These are phyloP conservation scores for Leptographium radiaticola DNA, from an alignment of 2,329 filamentous ascomycete species.

Conservation along the genomic window DNA sequence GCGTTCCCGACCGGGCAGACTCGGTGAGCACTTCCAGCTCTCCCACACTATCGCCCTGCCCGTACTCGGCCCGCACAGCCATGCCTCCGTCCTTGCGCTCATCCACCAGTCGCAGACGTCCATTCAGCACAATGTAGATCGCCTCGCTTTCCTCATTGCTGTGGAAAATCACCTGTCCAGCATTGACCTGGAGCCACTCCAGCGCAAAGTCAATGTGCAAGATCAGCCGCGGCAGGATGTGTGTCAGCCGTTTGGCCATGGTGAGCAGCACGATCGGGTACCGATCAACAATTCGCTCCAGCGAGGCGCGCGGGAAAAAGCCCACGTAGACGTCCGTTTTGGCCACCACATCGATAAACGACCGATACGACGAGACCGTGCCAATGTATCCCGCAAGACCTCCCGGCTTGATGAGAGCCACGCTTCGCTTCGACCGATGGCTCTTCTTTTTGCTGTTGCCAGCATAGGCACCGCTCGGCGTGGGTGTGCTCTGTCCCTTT, in stretches of 20 bases:
- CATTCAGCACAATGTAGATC: conserved; percentile 95
- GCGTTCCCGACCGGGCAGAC: conserved; percentile 73
- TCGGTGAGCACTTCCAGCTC: conserved; percentile 96
- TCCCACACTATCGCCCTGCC: conserved; percentile 93
- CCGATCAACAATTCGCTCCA: conserved; percentile 85
- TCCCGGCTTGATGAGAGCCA: conserved; percentile 88
- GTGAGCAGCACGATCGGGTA: conserved; percentile 89
- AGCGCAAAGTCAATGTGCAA: conserved; percentile 96
- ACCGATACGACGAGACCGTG: conserved; percentile 86
- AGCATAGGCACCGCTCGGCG: neutral
- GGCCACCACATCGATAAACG: conserved; percentile 90
- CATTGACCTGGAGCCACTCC: conserved; percentile 95
- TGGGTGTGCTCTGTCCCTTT: neutral
- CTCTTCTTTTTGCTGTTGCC: conserved; percentile 30
- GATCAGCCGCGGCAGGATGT: conserved; percentile 75
- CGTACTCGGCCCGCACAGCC: conserved; percentile 80
- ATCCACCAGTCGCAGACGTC: conserved; percentile 71
- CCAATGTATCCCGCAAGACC: conserved; percentile 90
- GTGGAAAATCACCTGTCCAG: conserved; percentile 88
- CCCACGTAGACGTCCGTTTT: conserved; percentile 98
- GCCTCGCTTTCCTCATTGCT: conserved; percentile 93
- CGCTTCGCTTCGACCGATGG: conserved; percentile 45
- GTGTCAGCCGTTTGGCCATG: conserved; percentile 89
- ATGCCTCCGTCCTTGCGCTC: conserved; percentile 72
- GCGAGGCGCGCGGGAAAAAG: conserved; percentile 70